Percentiles rank a stretch among this genome's conserved stretches.
Evolutionary conservation across 2,329 filamentous ascomycete species (phyloP).

Genomic region (Coniochaeta prunicola): DNA sequence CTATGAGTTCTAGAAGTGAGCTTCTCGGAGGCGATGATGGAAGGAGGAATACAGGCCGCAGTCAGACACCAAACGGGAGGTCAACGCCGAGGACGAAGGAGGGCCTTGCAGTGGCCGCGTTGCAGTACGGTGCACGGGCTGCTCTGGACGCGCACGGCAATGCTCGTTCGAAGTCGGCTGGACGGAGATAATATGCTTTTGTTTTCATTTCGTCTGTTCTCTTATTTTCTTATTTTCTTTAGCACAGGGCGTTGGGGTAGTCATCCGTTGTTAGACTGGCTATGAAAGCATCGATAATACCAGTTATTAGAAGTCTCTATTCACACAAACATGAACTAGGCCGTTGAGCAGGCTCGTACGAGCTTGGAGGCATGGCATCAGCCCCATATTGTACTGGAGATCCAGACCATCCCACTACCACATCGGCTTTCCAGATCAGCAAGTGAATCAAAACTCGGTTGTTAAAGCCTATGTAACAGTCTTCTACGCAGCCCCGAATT

Average conservation of each 20-base stretch:
- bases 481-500: too few species aligned
- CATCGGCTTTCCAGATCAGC: too few species aligned
- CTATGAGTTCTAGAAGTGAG: not conserved
- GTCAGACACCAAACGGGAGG: not conserved
- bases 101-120: slow-evolving; percentile 3
- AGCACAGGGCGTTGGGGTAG: not conserved
- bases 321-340: not conserved
- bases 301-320: not conserved
- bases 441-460: too few species aligned
- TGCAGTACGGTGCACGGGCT: slow-evolving; percentile 1
- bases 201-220: not conserved
- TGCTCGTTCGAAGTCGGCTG: not conserved
- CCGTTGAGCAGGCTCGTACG: not conserved
- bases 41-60: not conserved
- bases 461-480: too few species aligned
- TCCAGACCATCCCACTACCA: too few species aligned
- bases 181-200: not conserved
- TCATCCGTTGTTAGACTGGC: not conserved
- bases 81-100: not conserved
- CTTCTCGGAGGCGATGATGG: not conserved
- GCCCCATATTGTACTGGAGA: not conserved
- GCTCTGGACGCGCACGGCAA: not conserved
- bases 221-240: not conserved
- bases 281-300: not conserved
- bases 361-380: not conserved